Conservation (phyloP, 345 rosid genomes). For the Lepidium didymum region DNA sequence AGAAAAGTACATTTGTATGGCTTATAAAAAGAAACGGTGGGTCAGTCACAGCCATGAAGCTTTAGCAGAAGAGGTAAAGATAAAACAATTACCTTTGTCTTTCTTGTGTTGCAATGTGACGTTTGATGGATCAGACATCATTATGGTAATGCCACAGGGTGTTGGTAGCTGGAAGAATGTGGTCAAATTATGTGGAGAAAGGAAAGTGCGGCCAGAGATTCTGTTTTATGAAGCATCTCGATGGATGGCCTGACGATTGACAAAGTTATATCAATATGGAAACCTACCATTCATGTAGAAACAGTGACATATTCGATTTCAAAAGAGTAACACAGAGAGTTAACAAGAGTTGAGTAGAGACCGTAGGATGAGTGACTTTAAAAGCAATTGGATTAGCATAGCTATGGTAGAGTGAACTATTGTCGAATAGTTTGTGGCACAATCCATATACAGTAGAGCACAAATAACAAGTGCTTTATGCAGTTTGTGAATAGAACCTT, state of each 20-base stretch:
- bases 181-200: slow-evolving; percentile 10
- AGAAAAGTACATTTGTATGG: slow-evolving; percentile 7
- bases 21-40: slow-evolving; percentile 15
- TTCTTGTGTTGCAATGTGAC: background rate
- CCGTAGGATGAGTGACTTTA: background rate
- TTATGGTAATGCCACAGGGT: background rate
- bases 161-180: slow-evolving; percentile 20
- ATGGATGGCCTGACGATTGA: background rate
- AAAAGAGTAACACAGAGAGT: background rate
- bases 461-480: no score
- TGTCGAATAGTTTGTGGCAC: background rate
- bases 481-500: background rate
- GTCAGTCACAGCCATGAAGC: slow-evolving; percentile 12
- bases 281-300: background rate
- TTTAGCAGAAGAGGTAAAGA: slow-evolving; percentile 10
- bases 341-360: background rate
- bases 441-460: background rate
- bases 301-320: background rate
- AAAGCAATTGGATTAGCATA: background rate
- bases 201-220: slow-evolving; percentile 19
- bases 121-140: background rate
- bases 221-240: slow-evolving; percentile 14
- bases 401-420: background rate
- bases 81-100: background rate
- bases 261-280: background rate